These are phyloP conservation scores for Agrocybe pediades DNA, from an alignment of 768 basidiomycete genomes.

Conservation along the genomic window DNA sequence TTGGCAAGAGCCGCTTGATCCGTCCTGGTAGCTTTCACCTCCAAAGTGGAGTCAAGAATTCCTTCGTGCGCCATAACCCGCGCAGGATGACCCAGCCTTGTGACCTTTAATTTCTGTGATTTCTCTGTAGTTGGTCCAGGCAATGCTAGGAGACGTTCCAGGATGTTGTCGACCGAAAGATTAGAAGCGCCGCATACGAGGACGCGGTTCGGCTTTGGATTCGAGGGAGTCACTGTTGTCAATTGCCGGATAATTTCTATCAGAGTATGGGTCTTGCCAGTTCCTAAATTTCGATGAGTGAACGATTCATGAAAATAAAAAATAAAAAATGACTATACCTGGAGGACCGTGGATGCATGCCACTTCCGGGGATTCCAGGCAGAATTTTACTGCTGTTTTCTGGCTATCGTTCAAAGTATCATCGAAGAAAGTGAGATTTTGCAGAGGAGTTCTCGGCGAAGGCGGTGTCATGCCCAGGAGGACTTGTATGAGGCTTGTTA, in stretches of 20 bases:
- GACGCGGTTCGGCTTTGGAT: conserved; percentile 58
- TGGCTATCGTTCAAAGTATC: conserved; percentile 80
- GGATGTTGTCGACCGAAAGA: conserved; percentile 93
- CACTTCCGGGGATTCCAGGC: conserved; percentile 77
- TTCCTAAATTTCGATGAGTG: conserved; percentile 45
- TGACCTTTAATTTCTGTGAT: conserved; percentile 58
- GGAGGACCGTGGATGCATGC: conserved; percentile 98
- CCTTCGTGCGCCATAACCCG: conserved; percentile 78
- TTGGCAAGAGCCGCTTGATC: conserved; percentile 80
- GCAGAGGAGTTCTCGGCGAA: conserved; percentile 36
- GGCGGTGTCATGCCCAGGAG: conserved; percentile 66
- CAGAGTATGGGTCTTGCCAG: conserved; percentile 95
- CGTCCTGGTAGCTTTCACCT: conserved; percentile 70
- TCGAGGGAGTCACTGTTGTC: conserved; percentile 45
- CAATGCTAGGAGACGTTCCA: conserved; percentile 79
- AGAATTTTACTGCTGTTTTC: conserved; percentile 79
- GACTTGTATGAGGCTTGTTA: conserved; percentile 61
- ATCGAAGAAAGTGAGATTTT: conserved; percentile 70
- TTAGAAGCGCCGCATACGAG: conserved; percentile 95
- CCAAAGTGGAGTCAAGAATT: conserved; percentile 68
- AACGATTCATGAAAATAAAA: background rate
- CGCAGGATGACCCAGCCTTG: conserved; percentile 95
- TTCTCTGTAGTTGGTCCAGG: conserved; percentile 51
- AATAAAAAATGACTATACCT: conserved; percentile 41
- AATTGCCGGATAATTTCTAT: conserved; percentile 92